phyloP scores from a whole-genome alignment of 2,329 filamentous ascomycete species.

The Ophiosphaerella narmari region DNA sequence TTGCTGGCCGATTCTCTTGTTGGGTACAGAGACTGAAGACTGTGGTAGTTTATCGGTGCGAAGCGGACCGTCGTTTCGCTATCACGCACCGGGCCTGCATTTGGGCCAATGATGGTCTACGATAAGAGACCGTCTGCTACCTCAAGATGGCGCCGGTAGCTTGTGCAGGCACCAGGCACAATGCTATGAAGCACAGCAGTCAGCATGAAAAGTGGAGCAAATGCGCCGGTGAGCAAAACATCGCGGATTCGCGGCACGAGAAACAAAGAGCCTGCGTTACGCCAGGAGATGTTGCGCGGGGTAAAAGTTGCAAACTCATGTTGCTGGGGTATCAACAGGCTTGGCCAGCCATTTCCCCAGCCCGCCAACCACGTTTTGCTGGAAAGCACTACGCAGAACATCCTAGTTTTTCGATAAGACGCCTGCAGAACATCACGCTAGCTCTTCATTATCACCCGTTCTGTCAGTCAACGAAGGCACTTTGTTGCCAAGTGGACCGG shows the following conservation, averaged over 20 bases:
- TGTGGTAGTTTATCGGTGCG: neutral
- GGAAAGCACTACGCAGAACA: constrained; percentile 13
- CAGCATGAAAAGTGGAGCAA: constrained; percentile 1
- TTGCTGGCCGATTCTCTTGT: no score
- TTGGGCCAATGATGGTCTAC: neutral
- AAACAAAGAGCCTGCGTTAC: constrained; percentile 6
- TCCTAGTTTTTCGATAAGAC: constrained; percentile 36
- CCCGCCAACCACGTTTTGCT: constrained; percentile 5
- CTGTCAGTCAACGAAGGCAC: constrained; percentile 1
- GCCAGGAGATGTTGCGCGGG: constrained; percentile 10
- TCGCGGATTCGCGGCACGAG: neutral
- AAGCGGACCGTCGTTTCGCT: neutral
- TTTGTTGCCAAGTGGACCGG: neutral
- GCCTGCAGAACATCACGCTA: constrained; percentile 26
- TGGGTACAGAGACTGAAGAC: neutral
- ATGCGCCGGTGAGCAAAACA: neutral
- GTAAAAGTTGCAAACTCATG: constrained; percentile 14
- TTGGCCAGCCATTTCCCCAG: neutral
- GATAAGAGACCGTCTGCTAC: constrained; percentile 15
- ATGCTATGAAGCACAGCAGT: neutral
- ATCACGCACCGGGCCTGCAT: neutral
- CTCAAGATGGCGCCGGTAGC: constrained; percentile 20
- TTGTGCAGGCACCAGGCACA: constrained; percentile 35
- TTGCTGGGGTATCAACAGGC: constrained; percentile 10
- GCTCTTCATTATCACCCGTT: constrained; percentile 2